Conservation (phyloP, 352 stramenopile genomes). For the Phytopythium helicoides region DNA sequence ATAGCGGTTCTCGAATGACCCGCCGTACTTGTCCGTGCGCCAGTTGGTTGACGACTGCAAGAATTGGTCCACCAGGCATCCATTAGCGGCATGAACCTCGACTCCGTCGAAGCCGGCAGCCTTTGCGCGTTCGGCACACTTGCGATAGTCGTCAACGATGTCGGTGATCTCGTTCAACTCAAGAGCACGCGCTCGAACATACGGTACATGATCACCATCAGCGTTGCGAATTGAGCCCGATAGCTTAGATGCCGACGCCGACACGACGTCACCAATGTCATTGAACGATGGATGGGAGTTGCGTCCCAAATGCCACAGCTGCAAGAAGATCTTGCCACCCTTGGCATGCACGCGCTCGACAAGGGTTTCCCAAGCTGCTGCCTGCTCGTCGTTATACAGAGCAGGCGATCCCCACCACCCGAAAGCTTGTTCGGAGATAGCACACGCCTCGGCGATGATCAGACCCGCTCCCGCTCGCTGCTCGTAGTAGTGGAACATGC, state of each 20-base stretch:
- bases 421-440: constrained; percentile 25
- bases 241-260: constrained; percentile 19
- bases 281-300: constrained; percentile 55
- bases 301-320: constrained; percentile 84
- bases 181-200: constrained; percentile 17
- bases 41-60: constrained; percentile 50
- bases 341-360: constrained; percentile 73
- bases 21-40: constrained; percentile 78
- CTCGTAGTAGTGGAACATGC: constrained; percentile 37
- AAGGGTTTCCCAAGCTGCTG: constrained; percentile 37
- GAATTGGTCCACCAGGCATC: constrained; percentile 85
- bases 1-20: constrained; percentile 74
- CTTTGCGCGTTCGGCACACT: constrained; percentile 54
- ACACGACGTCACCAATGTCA: constrained; percentile 44
- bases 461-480: constrained; percentile 31
- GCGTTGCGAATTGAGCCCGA: constrained; percentile 19
- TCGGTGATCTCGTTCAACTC: constrained; percentile 24
- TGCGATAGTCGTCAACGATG: constrained; percentile 77
- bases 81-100: constrained; percentile 71
- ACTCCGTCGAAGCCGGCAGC: constrained; percentile 58
- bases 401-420: constrained; percentile 32
- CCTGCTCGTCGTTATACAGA: constrained; percentile 40
- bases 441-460: constrained; percentile 42
- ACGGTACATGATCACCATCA: constrained; percentile 14
- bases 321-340: constrained; percentile 66